Base-by-base conservation (phyloP, 2,329 filamentous ascomycete species). In the Fusarium devonianum region DNA sequence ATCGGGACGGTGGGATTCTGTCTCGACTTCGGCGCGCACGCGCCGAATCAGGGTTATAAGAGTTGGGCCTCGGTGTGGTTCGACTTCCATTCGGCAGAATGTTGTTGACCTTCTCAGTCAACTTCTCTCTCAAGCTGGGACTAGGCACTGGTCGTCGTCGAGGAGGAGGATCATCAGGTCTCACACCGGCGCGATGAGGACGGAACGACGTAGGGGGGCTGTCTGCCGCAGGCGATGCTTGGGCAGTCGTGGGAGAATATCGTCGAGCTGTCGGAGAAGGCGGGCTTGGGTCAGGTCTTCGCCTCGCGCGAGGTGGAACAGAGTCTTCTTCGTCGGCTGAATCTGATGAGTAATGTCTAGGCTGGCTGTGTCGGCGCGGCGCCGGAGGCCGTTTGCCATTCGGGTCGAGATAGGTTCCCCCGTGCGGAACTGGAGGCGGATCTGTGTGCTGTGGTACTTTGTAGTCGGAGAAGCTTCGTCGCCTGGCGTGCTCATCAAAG, bases 401-500 rank as follows among this genome's bases (percentile, higher is more conserved):
- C 7, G 74, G 67, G 29, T 73, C 72, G 11, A 75, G 58, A 42
- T 78, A 60, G 44, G 64, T 28, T 25, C 60, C 49, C 37, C 67
- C 67, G 42, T 66, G 66, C 25, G 60, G 38, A 37, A 67, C 66
- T 7, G 58, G 53, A 16, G 58, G 49, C 10, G 67, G 40, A 3
- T 68, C 64, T 11, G 72, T 63, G 13, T 70, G 61, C 3, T 69
- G 68, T 1, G 73, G 71, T 3, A 70, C 71, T 3, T 75, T 75
- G 40, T 77, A 74, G 47, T 82, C 80, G 3, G 79, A 80, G 63
- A 79, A 78, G 66, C 80, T 82, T 45, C 76, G 73, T 28, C 79
- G 73, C 28, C 77, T 73, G 10, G 63, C 67, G n/a, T 72, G 66
- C 12, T 73, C 73, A 12, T 78, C 76, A 7, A 73, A 66, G 6